Evolutionary conservation across 192 early-diverging fungal genomes (phyloP).

Genomic region (Gryganskiella cystojenkinii): DNA sequence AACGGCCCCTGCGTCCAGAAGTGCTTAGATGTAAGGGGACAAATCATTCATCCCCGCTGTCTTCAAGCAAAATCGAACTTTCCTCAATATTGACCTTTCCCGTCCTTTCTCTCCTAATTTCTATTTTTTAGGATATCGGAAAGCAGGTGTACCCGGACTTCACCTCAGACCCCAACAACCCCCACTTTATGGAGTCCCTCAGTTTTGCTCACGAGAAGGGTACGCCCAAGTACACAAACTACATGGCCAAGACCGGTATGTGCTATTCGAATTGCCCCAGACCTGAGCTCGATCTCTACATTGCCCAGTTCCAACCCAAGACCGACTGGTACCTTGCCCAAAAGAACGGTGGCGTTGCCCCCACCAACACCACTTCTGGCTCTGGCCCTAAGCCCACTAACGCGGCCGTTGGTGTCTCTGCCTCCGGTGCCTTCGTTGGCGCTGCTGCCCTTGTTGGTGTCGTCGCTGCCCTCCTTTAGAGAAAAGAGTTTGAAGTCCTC

Average conservation of each 20-base stretch:
- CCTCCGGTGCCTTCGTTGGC: conserved; percentile 3
- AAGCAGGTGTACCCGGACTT: conserved; percentile 17
- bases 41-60: neutral
- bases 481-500: neutral
- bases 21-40: conserved; percentile 21
- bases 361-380: neutral
- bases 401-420: conserved; percentile 2
- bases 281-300: conserved; percentile 23
- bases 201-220: conserved; percentile 19
- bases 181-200: conserved; percentile 21
- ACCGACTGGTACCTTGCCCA: neutral
- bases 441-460: conserved; percentile 16
- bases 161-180: conserved; percentile 21
- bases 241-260: conserved; percentile 28
- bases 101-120: neutral
- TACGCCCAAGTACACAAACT: conserved; percentile 16
- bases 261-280: conserved; percentile 5
- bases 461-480: conserved; percentile 16
- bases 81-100: no score
- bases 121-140: conserved; percentile 17
- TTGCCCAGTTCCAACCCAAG: conserved; percentile 18
- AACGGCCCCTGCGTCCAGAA: conserved; percentile 21
- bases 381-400: neutral
- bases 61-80: no score
- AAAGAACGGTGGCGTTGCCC: conserved; percentile 4